A percentile compares a stretch with the other conserved stretches of the same genome.
These are phyloP conservation scores for Decorospora gaudefroyi DNA, from an alignment of 2,329 filamentous ascomycete genomes.

Conservation along the genomic window DNA sequence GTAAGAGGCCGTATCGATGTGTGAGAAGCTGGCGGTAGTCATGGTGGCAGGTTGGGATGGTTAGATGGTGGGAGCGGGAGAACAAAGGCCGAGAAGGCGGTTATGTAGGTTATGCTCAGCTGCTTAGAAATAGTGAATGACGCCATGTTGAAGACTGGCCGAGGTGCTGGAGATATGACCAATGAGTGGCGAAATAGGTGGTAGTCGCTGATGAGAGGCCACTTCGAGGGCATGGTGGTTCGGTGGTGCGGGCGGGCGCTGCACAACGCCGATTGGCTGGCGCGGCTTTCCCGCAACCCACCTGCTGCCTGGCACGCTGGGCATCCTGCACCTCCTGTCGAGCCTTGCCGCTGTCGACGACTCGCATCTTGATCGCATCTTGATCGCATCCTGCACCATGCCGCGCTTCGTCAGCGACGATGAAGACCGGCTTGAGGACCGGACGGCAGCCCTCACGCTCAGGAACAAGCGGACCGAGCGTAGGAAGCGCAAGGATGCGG, in stretches of 20 bases:
- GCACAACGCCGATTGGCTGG: conserved; percentile 12
- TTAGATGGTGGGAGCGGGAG: background rate
- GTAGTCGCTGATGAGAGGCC: conserved; percentile 4
- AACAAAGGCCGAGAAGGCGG: background rate
- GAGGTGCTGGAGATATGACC: conserved; percentile 16
- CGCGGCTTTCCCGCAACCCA: conserved; percentile 9
- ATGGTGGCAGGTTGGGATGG: conserved; percentile 48
- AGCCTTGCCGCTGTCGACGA: conserved; percentile 8
- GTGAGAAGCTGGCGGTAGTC: conserved; percentile 63
- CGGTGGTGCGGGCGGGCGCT: no score
- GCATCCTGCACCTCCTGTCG: no score
- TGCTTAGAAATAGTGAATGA: conserved; percentile 37
- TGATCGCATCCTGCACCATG: conserved; percentile 22
- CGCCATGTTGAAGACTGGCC: conserved; percentile 23
- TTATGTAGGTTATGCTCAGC: conserved; percentile 17
- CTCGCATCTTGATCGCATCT: background rate
- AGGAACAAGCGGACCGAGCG: conserved; percentile 60
- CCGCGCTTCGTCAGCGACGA: conserved; percentile 32
- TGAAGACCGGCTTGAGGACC: conserved; percentile 55
- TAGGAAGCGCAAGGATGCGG: conserved; percentile 49
- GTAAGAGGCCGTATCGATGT: conserved; percentile 62
- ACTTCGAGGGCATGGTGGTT: background rate
- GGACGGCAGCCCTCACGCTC: conserved; percentile 55
- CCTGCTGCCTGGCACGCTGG: conserved; percentile 2
- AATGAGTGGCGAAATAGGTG: conserved; percentile 14